phyloP scores from a whole-genome alignment of 495 filamentous ascomycete genomes.

The Neurospora sp. region DNA sequence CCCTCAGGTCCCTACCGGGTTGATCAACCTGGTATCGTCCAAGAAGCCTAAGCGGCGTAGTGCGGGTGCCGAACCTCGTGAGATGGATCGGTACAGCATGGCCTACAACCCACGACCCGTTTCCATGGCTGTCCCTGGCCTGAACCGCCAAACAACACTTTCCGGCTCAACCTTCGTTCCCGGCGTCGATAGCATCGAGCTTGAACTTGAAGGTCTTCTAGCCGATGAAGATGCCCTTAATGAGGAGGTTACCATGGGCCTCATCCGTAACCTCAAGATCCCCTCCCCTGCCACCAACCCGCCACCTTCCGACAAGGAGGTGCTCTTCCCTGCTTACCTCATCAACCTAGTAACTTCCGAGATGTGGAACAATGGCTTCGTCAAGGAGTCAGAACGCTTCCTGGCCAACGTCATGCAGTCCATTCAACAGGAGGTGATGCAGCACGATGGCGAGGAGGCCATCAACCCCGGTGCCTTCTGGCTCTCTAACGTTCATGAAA shows the following conservation, averaged over 20 bases:
- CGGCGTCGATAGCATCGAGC: conserved; percentile 78
- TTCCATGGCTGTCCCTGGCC: conserved; percentile 71
- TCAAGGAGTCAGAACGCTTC: conserved; percentile 98
- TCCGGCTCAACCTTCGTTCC: conserved; percentile 60
- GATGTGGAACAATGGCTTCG: conserved; percentile 99
- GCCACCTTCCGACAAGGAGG: conserved; percentile 92
- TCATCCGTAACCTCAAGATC: conserved; percentile 94
- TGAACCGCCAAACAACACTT: conserved; percentile 54
- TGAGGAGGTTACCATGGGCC: conserved; percentile 88
- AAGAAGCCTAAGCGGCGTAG: conserved; percentile 97
- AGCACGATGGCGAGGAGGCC: conserved; percentile 93
- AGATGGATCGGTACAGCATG: conserved; percentile 76
- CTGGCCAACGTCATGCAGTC: conserved; percentile 99
- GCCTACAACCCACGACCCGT: conserved; percentile 91
- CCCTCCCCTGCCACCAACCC: conserved; percentile 74
- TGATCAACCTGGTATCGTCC: conserved; percentile 93
- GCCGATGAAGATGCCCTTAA: conserved; percentile 93
- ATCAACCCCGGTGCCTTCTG: conserved; percentile 98
- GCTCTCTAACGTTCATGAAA: conserved; percentile 98
- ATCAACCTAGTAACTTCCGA: conserved; percentile 99
- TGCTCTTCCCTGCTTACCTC: conserved; percentile 94
- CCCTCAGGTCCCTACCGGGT: conserved; percentile 52
- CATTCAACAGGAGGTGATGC: conserved; percentile 98
- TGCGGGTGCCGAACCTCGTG: conserved; percentile 77
- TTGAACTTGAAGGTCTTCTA: conserved; percentile 84